Evolutionary conservation across 495 filamentous ascomycete species (phyloP).

Genomic region (Aspergillus bertholletiae): DNA sequence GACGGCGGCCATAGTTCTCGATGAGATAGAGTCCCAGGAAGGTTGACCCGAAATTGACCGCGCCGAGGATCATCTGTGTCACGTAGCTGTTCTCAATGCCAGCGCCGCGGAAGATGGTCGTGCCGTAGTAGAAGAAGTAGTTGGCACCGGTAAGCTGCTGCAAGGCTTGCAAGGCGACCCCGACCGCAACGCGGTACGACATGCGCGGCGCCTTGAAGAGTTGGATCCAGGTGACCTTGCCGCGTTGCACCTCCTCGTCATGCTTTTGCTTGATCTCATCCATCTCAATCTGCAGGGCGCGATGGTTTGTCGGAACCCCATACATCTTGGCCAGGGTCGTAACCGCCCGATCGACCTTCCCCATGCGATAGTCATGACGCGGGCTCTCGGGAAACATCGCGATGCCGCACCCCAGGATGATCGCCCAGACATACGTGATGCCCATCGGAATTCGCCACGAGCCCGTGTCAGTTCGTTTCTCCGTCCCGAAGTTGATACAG

Average conservation of each 20-base stretch:
- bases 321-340: conserved; percentile 64
- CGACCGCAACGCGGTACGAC: conserved; percentile 62
- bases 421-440: conserved; percentile 67
- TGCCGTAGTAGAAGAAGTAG: conserved; percentile 76
- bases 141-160: conserved; percentile 37
- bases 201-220: conserved; percentile 65
- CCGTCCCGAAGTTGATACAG: conserved; percentile 76
- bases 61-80: conserved; percentile 69
- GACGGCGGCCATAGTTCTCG: conserved; percentile 64
- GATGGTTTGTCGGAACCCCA: conserved; percentile 59
- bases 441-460: conserved; percentile 83
- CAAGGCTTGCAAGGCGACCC: conserved; percentile 57
- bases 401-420: conserved; percentile 66
- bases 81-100: conserved; percentile 64
- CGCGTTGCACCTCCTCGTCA: conserved; percentile 48
- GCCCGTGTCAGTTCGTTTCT: conserved; percentile 32
- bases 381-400: conserved; percentile 70
- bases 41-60: conserved; percentile 69
- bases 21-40: conserved; percentile 68
- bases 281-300: conserved; percentile 62
- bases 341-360: conserved; percentile 58
- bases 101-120: conserved; percentile 63
- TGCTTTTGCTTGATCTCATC: conserved; percentile 59
- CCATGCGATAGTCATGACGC: conserved; percentile 62
- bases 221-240: conserved; percentile 25